Evolutionary conservation across 805 yeast genomes (phyloP), one percentile per base, ranked within the genome.

Genomic region (Cyberlindnera euphorbiae): DNA sequence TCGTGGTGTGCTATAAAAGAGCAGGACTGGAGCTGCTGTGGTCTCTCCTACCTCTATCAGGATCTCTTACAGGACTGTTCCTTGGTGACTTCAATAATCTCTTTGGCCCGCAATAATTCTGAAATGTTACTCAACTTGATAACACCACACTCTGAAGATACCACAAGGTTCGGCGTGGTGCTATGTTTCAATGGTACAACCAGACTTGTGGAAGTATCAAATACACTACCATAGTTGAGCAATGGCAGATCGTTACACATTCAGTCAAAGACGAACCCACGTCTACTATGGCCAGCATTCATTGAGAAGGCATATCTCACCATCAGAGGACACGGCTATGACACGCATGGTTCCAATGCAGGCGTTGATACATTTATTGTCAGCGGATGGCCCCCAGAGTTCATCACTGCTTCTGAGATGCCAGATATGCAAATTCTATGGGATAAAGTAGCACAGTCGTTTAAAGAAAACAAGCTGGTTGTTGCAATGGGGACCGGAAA

Each of bases 331-430:
- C 41, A 57, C 18, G 82, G 86, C 4, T 81, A 81, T 47, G 63
- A 63, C n/a, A 73, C 77, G 31, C 50, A 55, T 1, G 96, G 96
- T 0, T 85, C 95, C 0, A 85, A 87, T 53, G 75, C 84, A 50
- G 82, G 82, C 3, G 62, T 69, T 11, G 96, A 84, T 50, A 71
- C 83, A 0, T 84, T 62, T 47, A 58, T 76, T 28, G 46, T 88
- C 3, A 66, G 78, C 2, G 87, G 89, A 1, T 87, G 83, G 79
- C 54, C 81, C 6, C 95, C 96, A 0, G 88, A 84, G 40, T 68
- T 67, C 35, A 41, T 62, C 3, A 42, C 55, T 3, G 46, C 63
- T 1, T 53, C 62, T 1, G 53, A 64, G 8, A 50, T 62, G 8
- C 55, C 71, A 5, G 53, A 60, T 10, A 41, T 57, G 32, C 45